Evolutionary conservation across 2,329 filamentous ascomycete species (phyloP).

Genomic region (Neocatenulostroma microsporum): DNA sequence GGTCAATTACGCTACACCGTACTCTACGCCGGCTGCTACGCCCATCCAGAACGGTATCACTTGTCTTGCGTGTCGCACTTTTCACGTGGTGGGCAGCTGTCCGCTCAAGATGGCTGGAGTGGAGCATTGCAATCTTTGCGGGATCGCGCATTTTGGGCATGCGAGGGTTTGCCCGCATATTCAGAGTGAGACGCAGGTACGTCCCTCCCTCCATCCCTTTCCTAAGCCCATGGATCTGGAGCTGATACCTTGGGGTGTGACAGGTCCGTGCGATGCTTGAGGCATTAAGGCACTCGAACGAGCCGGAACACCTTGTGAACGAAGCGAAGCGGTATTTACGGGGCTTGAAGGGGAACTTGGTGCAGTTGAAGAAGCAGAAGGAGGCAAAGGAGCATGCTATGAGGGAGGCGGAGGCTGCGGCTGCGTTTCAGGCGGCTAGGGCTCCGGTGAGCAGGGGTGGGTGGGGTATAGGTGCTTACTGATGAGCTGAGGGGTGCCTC

Average conservation of each 20-base stretch:
- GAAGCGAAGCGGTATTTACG: conserved; percentile 50
- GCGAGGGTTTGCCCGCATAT: conserved; percentile 55
- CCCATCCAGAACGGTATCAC: conserved; percentile 16
- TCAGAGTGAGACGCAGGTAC: conserved; percentile 46
- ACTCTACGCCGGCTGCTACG: not conserved
- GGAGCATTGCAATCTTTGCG: conserved; percentile 58
- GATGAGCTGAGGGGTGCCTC: too few relatives aligned
- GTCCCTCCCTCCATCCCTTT: too few relatives aligned
- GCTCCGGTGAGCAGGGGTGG: conserved; percentile 4
- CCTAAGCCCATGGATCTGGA: too few relatives aligned
- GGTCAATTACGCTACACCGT: not conserved
- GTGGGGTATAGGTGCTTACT: not conserved
- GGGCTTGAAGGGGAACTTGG: conserved; percentile 49
- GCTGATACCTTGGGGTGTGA: not conserved
- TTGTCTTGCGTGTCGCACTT: conserved; percentile 49
- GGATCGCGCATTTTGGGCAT: conserved; percentile 52
- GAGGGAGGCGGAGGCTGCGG: conserved; percentile 10
- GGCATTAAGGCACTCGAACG: conserved; percentile 51
- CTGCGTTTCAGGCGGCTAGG: conserved; percentile 6
- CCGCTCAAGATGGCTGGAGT: conserved; percentile 52
- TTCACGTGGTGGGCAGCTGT: conserved; percentile 52
- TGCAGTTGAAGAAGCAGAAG: conserved; percentile 44
- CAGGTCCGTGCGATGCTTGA: conserved; percentile 59
- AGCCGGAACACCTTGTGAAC: conserved; percentile 47
- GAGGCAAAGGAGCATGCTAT: conserved; percentile 10